phyloP scores from a whole-genome alignment of 2,329 filamentous ascomycete genomes.

The Colletotrichum somersetense region DNA sequence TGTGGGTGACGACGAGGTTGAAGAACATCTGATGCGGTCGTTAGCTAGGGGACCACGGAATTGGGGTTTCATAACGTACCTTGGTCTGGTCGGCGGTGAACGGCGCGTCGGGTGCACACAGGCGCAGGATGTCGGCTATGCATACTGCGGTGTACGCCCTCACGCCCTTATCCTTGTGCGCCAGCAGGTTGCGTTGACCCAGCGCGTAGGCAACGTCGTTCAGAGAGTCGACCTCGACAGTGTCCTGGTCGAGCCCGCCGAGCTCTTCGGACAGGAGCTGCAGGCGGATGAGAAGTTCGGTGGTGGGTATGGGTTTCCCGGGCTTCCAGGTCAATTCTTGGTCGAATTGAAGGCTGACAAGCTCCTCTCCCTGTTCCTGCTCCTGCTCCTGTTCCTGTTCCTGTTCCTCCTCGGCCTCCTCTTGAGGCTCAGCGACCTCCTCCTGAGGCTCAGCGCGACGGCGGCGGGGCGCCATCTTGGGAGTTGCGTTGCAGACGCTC shows the following conservation, averaged over 20 bases:
- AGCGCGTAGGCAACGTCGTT: slow-evolving; percentile 87
- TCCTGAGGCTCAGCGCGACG: slow-evolving; percentile 39
- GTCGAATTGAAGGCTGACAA: slow-evolving; percentile 77
- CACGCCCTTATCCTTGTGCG: slow-evolving; percentile 94
- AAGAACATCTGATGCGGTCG: slow-evolving; percentile 83
- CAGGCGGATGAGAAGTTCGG: slow-evolving; percentile 84
- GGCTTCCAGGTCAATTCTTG: slow-evolving; percentile 91
- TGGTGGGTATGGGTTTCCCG: slow-evolving; percentile 87
- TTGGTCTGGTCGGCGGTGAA: slow-evolving; percentile 92
- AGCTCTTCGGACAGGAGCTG: slow-evolving; percentile 87
- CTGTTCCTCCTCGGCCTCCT: slow-evolving; percentile 38
- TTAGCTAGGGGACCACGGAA: slow-evolving; percentile 21
- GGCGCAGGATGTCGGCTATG: slow-evolving; percentile 90
- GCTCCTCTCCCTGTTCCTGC: slow-evolving; percentile 42
- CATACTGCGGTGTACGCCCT: slow-evolving; percentile 90
- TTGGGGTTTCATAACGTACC: slow-evolving; percentile 63
- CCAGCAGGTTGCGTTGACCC: slow-evolving; percentile 82
- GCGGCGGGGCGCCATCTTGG: slow-evolving; percentile 40
- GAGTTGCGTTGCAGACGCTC: slow-evolving; percentile 29
- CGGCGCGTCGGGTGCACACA: slow-evolving; percentile 95
- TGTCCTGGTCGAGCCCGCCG: slow-evolving; percentile 87
- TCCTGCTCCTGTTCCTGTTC: slow-evolving; percentile 15
- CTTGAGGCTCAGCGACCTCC: slow-evolving; percentile 23
- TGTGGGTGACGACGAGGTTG: slow-evolving; percentile 84
- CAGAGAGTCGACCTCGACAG: slow-evolving; percentile 85